These are phyloP conservation scores for Alternaria viburni DNA, from an alignment of 2,329 filamentous ascomycete species.

Conservation along the genomic window DNA sequence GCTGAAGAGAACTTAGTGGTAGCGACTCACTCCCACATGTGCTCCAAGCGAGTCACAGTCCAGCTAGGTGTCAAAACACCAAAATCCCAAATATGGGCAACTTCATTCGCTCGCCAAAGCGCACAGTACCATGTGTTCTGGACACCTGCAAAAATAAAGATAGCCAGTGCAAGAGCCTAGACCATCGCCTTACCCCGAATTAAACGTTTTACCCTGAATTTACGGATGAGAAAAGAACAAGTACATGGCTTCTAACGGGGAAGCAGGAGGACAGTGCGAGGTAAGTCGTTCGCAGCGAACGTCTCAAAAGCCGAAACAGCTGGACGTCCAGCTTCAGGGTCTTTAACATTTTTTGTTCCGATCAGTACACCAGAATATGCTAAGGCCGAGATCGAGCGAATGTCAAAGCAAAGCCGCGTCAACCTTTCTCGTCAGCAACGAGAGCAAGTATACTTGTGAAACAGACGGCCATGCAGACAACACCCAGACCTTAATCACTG, in stretches of 20 bases:
- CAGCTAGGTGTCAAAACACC: background rate
- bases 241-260: background rate
- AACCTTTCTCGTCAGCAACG: background rate
- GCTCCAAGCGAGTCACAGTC: background rate
- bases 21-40: background rate
- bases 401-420: background rate
- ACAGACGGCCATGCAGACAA: background rate
- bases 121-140: slow-evolving; percentile 1
- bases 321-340: background rate
- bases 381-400: background rate
- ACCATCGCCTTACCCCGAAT: background rate
- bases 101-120: background rate
- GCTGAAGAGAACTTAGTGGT: background rate
- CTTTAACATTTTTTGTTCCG: background rate
- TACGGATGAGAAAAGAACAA: background rate
- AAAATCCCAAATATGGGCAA: background rate
- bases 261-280: background rate
- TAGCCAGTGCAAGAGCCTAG: background rate
- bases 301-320: background rate
- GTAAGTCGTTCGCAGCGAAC: background rate
- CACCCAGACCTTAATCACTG: background rate
- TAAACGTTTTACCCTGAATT: background rate
- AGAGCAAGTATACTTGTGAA: background rate
- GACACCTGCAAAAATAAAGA: background rate
- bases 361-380: background rate